Evolutionary conservation across 768 basidiomycete species (phyloP), one percentile per base, ranked within the genome.

Genomic region (Chalciporus chontae): DNA sequence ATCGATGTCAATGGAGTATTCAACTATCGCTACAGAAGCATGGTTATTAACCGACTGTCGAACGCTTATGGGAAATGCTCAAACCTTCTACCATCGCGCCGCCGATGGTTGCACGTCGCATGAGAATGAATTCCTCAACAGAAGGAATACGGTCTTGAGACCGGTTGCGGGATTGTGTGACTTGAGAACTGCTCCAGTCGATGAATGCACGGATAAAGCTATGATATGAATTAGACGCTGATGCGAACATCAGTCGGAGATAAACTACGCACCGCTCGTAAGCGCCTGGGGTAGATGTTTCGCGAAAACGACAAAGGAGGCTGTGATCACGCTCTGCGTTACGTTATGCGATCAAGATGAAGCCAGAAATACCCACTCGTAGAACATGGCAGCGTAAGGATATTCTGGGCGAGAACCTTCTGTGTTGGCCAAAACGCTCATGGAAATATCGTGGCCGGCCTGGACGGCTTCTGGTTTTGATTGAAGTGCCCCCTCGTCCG

Each of bases 1-100:
- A 42, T 71, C 61, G 40, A 71, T 44, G 53, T 71, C 70, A 5
- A 71, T 56, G 15, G 70, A 70, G 40, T 71, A 71, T 45, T 71
- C 69, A 32, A 71, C 40, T 42, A 70, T 65, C 4, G 70, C 70
- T 71, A 39, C 13, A 13, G 23, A 51, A 53, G 36, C 43, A 44
- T 9, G 21, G 43, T 41, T 47, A 45, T 52, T 19, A 41, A 32
- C 23, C 13, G 14, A 31, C 43, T 38, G 15, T 31, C 48, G 19
- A 42, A 8, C 24, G 13, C 1, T 43, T 18, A 10, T 21, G 29
- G 23, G 27, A 54, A 44, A 45, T 42, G 2, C 27, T 5, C 61
- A 26, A 11, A 71, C 70, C 71, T 68, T 71, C 71, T 14, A 72
- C 70, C 63, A 72, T 59, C 15, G 64, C 66, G 9, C 62, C 68